Conservation (phyloP, 129 eudicot species). For the Helichrysum umbraculigerum region DNA sequence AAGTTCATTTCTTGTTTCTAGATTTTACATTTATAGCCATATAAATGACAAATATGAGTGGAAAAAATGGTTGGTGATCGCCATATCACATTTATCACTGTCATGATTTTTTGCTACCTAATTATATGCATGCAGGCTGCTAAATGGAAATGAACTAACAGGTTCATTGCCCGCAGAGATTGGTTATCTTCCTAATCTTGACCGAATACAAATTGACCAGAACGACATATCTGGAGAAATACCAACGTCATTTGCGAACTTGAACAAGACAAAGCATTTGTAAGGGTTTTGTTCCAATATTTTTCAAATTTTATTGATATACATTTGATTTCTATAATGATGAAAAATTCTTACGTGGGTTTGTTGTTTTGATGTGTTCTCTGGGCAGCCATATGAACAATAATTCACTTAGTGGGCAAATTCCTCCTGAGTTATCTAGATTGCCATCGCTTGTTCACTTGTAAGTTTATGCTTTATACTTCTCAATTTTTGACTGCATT, state of each 20-base stretch:
- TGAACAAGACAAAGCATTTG: conserved; percentile 72
- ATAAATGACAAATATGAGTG: conserved; percentile 9
- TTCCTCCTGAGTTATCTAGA: conserved; percentile 74
- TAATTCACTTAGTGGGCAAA: conserved; percentile 84
- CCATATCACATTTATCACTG: background rate
- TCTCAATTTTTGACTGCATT: conserved; percentile 1
- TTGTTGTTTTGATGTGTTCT: conserved; percentile 15
- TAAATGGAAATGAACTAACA: conserved; percentile 77
- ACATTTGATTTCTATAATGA: conserved; percentile 7
- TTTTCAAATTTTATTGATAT: background rate
- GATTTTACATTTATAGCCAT: conserved; percentile 8
- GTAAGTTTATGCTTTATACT: conserved; percentile 51
- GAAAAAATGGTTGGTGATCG: background rate
- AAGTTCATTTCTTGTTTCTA: conserved; percentile 33
- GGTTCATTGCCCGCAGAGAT: conserved; percentile 82
- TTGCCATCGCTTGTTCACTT: conserved; percentile 76
- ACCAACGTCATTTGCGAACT: conserved; percentile 76
- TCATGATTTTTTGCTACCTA: conserved; percentile 6
- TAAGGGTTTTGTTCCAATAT: conserved; percentile 32
- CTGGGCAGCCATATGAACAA: conserved; percentile 94
- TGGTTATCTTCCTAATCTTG: conserved; percentile 70
- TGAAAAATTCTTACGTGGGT: conserved; percentile 12
- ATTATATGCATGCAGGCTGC: conserved; percentile 57
- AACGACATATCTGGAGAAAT: conserved; percentile 78
- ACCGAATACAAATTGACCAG: conserved; percentile 88